A percentile compares a stretch with the other conserved stretches of the same genome.
Evolutionary conservation across 352 stramenopile species (phyloP).

Genomic region (Pythium volutum): DNA sequence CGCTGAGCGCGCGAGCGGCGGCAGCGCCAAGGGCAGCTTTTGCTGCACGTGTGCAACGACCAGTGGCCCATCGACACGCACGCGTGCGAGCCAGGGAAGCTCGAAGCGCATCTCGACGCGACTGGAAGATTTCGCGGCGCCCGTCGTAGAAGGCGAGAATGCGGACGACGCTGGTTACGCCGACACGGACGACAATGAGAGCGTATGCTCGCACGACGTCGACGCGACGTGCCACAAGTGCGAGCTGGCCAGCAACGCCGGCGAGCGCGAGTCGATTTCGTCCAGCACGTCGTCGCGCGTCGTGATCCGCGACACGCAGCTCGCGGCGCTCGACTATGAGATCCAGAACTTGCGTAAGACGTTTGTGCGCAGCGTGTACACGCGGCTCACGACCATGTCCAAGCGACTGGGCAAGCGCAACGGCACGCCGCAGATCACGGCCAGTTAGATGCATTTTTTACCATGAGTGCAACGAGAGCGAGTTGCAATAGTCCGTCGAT

Average conservation of each 20-base stretch:
- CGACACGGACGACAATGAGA: slow-evolving; percentile 32
- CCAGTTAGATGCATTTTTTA: slow-evolving; percentile 10
- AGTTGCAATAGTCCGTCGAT: slow-evolving; percentile 9
- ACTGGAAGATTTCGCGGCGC: slow-evolving; percentile 19
- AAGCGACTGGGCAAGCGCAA: slow-evolving; percentile 17
- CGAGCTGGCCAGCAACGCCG: neutral
- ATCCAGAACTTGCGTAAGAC: slow-evolving; percentile 60
- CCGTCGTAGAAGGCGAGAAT: slow-evolving; percentile 13
- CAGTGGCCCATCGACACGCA: neutral
- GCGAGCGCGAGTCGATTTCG: slow-evolving; percentile 17
- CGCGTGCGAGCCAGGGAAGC: slow-evolving; percentile 24
- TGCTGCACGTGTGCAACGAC: slow-evolving; percentile 14
- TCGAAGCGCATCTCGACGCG: slow-evolving; percentile 25
- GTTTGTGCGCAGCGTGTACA: slow-evolving; percentile 57
- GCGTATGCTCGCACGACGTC: slow-evolving; percentile 37
- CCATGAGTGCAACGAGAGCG: slow-evolving; percentile 7
- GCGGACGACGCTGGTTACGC: slow-evolving; percentile 22
- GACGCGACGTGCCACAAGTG: slow-evolving; percentile 24
- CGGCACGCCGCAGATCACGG: slow-evolving; percentile 17
- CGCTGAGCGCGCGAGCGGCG: slow-evolving; percentile 5
- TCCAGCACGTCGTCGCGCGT: slow-evolving; percentile 41
- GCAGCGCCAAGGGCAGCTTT: slow-evolving; percentile 2
- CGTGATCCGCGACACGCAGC: slow-evolving; percentile 63
- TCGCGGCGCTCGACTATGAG: slow-evolving; percentile 66
- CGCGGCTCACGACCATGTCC: slow-evolving; percentile 45